These are phyloP conservation scores for Stachybotrys chartarum DNA, from an alignment of 2,329 filamentous ascomycete species.

Conservation along the genomic window DNA sequence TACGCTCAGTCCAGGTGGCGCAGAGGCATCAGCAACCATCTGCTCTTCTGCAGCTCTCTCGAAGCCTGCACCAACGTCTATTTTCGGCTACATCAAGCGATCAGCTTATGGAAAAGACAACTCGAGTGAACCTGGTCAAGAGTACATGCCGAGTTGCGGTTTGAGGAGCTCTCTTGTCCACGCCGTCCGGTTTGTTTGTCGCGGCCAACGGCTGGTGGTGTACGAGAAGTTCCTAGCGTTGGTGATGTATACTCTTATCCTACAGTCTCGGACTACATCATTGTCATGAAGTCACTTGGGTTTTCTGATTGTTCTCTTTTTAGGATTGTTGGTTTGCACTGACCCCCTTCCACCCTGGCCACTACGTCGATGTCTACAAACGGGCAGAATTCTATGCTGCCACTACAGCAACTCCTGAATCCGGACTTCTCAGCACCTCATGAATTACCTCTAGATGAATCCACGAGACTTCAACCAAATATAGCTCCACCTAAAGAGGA, in stretches of 20 bases:
- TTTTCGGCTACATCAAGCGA: neutral
- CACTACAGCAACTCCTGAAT: slow-evolving; percentile 60
- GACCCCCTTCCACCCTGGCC: neutral
- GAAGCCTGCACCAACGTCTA: neutral
- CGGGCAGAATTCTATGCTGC: slow-evolving; percentile 44
- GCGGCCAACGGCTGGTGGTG: neutral
- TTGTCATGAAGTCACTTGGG: neutral
- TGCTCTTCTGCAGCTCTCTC: neutral
- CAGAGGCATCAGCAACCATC: neutral
- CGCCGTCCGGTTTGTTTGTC: neutral
- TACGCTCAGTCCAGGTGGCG: neutral
- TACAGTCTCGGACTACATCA: neutral
- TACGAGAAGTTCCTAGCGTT: neutral
- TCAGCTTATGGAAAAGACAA: neutral
- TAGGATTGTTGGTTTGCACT: neutral
- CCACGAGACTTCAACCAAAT: neutral
- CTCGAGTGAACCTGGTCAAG: neutral
- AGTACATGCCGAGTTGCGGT: neutral
- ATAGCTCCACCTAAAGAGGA: neutral
- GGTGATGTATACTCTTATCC: neutral
- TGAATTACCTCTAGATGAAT: neutral
- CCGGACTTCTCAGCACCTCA: slow-evolving; percentile 36
- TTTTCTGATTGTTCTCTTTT: neutral
- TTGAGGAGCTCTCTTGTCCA: neutral
- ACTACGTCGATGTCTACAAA: slow-evolving; percentile 8